A percentile compares a stretch with the other conserved stretches of the same genome.
These are phyloP conservation scores for Pilobolus umbonatus DNA, from an alignment of 192 early-diverging fungal genomes.

Conservation along the genomic window DNA sequence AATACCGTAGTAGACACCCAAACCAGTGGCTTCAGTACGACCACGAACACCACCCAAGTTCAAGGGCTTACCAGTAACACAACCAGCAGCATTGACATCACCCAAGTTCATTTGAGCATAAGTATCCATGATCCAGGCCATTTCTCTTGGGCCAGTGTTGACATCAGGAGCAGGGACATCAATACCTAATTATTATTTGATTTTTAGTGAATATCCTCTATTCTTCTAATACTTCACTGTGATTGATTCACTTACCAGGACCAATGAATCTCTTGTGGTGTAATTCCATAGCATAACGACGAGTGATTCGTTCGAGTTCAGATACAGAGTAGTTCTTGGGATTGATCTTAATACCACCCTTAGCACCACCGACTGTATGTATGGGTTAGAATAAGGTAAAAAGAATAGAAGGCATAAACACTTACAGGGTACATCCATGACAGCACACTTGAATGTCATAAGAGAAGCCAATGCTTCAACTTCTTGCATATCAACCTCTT, in stretches of 20 bases:
- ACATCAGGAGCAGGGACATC: slow-evolving; percentile 85
- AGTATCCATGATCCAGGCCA: slow-evolving; percentile 86
- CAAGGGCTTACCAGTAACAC: slow-evolving; percentile 81
- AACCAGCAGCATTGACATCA: slow-evolving; percentile 77
- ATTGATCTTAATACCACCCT: slow-evolving; percentile 80
- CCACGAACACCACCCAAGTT: slow-evolving; percentile 77
- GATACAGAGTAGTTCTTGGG: slow-evolving; percentile 70
- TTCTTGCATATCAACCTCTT: slow-evolving; percentile 75
- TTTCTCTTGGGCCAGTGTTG: slow-evolving; percentile 74
- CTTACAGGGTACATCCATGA: slow-evolving; percentile 81
- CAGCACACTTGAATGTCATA: slow-evolving; percentile 86
- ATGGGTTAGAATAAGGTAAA: background rate
- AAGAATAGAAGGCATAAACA: slow-evolving; percentile 7
- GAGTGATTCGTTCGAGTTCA: slow-evolving; percentile 76
- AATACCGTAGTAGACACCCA: slow-evolving; percentile 78
- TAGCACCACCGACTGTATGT: slow-evolving; percentile 56
- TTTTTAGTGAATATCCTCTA: slow-evolving; percentile 9
- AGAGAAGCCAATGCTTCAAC: slow-evolving; percentile 77
- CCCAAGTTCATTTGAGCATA: slow-evolving; percentile 78
- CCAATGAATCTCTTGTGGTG: slow-evolving; percentile 87
- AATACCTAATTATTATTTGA: slow-evolving; percentile 27
- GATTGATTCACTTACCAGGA: slow-evolving; percentile 38
- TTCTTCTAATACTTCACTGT: background rate
- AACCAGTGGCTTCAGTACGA: slow-evolving; percentile 76
- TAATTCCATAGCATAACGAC: slow-evolving; percentile 75